Evolutionary conservation across 345 rosid genomes (phyloP), one percentile per base, ranked within the genome.

Genomic region (Citropsis articulata): DNA sequence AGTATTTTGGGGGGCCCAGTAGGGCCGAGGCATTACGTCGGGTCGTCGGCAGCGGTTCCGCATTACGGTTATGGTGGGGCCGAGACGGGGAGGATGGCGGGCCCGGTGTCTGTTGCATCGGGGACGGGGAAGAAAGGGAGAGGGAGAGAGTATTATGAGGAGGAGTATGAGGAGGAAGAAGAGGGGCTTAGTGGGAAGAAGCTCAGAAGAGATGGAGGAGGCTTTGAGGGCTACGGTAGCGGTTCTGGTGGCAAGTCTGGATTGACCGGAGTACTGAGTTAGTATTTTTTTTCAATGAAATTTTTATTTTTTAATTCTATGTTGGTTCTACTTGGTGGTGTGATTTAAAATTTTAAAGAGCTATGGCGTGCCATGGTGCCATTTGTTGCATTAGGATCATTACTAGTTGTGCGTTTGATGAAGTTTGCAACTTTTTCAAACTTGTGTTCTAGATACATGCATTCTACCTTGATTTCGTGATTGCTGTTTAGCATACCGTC

Each of bases 1-100:
- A 95, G 99, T 66, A 93, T 93, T 68, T 69, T 95, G 71, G 97
- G 97, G 2, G 97, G 97, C 7, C 75, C 91, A 19, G 42, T 90
- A 40, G 95, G 87, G 9, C 91, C 97, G 30, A 87, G 99, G 86
- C 95, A 85, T 72, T 91, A 86, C 36, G 88, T 84, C 28, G 70
- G 81, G 33, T 53, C 81, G 36, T 63, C 79, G 45, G 61, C 81
- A n/a, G 82, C 81, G 53, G 86, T 80, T 19, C 89, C 88, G 18
- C 90, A 87, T 78, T 88, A 92, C 61, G 83, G 81, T 48, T 90
- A 90, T 61, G 85, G 90, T 21, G 89, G 83, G 30, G 69, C 75
- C 4, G 81, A 73, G 9, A 82, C 78, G 57, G 89, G 84, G n/a
- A 81, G 86, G 81, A 64, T 78, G 81, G 78, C 25, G 77, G 87